Conservation (phyloP, 768 basidiomycete genomes). For the Serendipita sp. region DNA sequence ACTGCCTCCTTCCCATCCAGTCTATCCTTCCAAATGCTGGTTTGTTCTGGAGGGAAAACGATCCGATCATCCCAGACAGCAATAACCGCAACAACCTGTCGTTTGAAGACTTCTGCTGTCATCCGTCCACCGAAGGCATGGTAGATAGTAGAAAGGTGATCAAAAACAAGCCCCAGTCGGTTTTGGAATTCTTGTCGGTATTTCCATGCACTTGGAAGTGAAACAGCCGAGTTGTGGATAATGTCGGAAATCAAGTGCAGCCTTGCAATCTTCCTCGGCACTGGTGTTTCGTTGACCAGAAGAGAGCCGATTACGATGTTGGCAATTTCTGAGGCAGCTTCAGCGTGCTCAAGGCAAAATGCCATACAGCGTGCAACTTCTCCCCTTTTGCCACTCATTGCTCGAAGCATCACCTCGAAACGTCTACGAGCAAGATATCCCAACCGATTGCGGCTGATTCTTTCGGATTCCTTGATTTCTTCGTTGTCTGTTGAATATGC, state of each 20-base stretch:
- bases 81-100: constrained; percentile 73
- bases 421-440: constrained; percentile 66
- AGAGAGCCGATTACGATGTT: constrained; percentile 85
- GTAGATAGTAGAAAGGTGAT: constrained; percentile 86
- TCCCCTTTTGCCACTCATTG: constrained; percentile 68
- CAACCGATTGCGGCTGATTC: constrained; percentile 55
- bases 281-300: constrained; percentile 78
- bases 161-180: constrained; percentile 84
- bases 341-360: constrained; percentile 93
- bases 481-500: constrained; percentile 80
- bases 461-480: constrained; percentile 85
- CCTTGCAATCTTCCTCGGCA: constrained; percentile 93
- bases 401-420: constrained; percentile 84
- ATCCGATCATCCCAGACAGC: constrained; percentile 99
- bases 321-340: constrained; percentile 83
- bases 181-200: constrained; percentile 90
- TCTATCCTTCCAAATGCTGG: constrained; percentile 57
- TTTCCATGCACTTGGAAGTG: constrained; percentile 94
- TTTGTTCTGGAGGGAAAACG: constrained; percentile 82
- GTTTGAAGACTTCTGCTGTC: constrained; percentile 91
- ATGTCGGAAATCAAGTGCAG: constrained; percentile 95
- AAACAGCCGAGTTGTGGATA: constrained; percentile 87
- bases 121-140: constrained; percentile 92
- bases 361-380: constrained; percentile 92
- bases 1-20: constrained; percentile 18